Evolutionary conservation across 495 filamentous ascomycete species (phyloP), one percentile per base, ranked within the genome.

Genomic region (Penicillium angulare): DNA sequence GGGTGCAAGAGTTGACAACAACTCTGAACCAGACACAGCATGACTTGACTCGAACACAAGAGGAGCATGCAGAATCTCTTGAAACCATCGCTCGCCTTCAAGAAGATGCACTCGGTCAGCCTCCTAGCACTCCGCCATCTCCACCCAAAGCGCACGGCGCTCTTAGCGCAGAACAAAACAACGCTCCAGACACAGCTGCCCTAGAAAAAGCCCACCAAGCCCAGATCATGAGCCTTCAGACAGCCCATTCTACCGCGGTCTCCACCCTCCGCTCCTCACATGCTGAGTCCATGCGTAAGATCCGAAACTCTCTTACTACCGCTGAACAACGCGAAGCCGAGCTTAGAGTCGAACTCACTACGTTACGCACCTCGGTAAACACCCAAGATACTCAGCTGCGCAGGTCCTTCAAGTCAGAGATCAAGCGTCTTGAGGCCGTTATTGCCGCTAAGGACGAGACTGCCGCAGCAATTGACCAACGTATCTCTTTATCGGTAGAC

Each of bases 71-170:
- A 17, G 57, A 64, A 35, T 64, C 63, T 18, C 78, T 85, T 0
- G 79, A 83, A 43, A 97, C 88, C 56, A 84, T 92, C 68, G 91
- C 95, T 64, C 81, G 89, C 42, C 79, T 97, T 59, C 89, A 93
- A 62, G 89, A 93, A 50, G 90, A 96, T 64, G 89, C 87, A 59
- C 78, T 59, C 7, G 34, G 33, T 20, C 60, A 67, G 42, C 67
- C 66, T 43, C 60, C 61, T 12, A 65, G 56, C 42, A 60, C 65
- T 36, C 63, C 59, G n/a, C 61, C 52, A 5, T 64, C 63, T 34
- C 65, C 62, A 18, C 64, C 58, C 36, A 42, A 15, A 27, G 26
- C 50, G 7, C 66, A 36, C 20, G 47, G 31, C n/a, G 24, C 44
- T 16, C 20, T 8, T 26, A 23, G 53, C 41, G 12, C 44, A 43